A percentile compares a stretch with the other conserved stretches of the same genome.
These are phyloP conservation scores for Candida sanyaensis DNA, from an alignment of 1,139 yeast species.

Conservation along the genomic window DNA sequence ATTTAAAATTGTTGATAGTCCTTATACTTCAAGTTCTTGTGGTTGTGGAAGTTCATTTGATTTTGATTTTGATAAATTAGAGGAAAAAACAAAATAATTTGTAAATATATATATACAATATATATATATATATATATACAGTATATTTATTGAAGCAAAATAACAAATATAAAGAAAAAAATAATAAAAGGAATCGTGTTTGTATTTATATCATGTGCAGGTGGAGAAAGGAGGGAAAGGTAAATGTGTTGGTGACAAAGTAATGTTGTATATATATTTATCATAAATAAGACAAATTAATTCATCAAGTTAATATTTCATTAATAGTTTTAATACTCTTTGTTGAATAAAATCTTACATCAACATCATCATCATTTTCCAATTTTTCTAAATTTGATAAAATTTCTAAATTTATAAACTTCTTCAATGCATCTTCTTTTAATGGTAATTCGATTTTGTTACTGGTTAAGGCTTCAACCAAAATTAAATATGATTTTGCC, in stretches of 20 bases:
- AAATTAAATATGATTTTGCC: slow-evolving; percentile 75
- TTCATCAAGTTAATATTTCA: slow-evolving; percentile 17
- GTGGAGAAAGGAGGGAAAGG: too few relatives aligned
- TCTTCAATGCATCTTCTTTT: slow-evolving; percentile 27
- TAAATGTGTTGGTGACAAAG: too few relatives aligned
- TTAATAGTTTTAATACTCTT: slow-evolving; percentile 52
- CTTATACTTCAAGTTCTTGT: slow-evolving; percentile 87
- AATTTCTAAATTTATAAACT: slow-evolving; percentile 55
- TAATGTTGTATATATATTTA: not conserved
- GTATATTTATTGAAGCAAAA: not conserved
- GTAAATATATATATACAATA: not conserved
- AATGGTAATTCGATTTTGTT: slow-evolving; percentile 18
- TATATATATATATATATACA: not conserved
- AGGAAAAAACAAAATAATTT: slow-evolving; percentile 20
- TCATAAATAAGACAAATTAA: too few relatives aligned
- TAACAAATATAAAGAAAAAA: too few relatives aligned
- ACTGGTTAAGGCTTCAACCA: slow-evolving; percentile 52
- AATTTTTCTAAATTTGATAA: slow-evolving; percentile 67
- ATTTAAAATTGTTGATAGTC: slow-evolving; percentile 88
- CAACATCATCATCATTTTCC: slow-evolving; percentile 76
- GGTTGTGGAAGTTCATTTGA: slow-evolving; percentile 98
- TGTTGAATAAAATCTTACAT: slow-evolving; percentile 84
- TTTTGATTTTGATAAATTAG: slow-evolving; percentile 67
- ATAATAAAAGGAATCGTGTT: too few relatives aligned
- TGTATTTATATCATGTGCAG: too few relatives aligned